Evolutionary conservation across 2,329 filamentous ascomycete genomes (phyloP).

Genomic region (Aspergillus neoniger): DNA sequence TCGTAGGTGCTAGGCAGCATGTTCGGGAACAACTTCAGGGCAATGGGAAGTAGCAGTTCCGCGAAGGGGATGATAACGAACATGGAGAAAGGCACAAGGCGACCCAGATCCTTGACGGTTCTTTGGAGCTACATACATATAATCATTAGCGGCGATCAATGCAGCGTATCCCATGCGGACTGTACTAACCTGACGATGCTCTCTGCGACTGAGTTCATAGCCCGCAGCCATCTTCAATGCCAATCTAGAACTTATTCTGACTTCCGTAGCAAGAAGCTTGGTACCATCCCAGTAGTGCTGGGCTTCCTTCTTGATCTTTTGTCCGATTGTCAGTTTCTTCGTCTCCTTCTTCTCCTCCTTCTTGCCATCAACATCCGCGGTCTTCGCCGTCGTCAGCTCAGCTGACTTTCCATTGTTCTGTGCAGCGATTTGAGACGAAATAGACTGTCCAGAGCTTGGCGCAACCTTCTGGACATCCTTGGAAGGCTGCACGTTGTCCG

Average conservation of each 20-base stretch:
- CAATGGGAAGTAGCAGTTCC: conserved; percentile 86
- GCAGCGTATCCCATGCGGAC: neutral
- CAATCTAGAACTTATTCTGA: conserved; percentile 86
- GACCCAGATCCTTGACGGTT: conserved; percentile 89
- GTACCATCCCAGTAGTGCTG: conserved; percentile 98
- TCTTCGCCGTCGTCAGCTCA: conserved; percentile 65
- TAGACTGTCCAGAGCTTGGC: conserved; percentile 42
- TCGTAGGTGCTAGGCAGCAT: conserved; percentile 97
- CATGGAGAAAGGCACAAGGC: conserved; percentile 91
- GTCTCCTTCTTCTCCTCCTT: conserved; percentile 68
- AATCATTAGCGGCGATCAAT: neutral
- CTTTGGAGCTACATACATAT: conserved; percentile 64
- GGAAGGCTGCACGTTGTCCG: conserved; percentile 49
- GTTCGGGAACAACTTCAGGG: conserved; percentile 94
- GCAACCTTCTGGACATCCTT: conserved; percentile 42
- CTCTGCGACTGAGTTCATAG: conserved; percentile 91
- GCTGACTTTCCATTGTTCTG: conserved; percentile 55
- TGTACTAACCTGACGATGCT: conserved; percentile 72
- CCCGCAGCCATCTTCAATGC: conserved; percentile 97
- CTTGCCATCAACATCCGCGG: conserved; percentile 53
- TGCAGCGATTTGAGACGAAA: conserved; percentile 48
- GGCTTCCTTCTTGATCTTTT: conserved; percentile 92
- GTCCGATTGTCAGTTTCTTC: conserved; percentile 83
- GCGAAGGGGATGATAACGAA: conserved; percentile 97
- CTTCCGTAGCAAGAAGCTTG: conserved; percentile 87